Percentiles rank a stretch among this genome's conserved stretches.
Evolutionary conservation across 768 basidiomycete genomes (phyloP).

Genomic region (Leucosporidium creatinivorum): DNA sequence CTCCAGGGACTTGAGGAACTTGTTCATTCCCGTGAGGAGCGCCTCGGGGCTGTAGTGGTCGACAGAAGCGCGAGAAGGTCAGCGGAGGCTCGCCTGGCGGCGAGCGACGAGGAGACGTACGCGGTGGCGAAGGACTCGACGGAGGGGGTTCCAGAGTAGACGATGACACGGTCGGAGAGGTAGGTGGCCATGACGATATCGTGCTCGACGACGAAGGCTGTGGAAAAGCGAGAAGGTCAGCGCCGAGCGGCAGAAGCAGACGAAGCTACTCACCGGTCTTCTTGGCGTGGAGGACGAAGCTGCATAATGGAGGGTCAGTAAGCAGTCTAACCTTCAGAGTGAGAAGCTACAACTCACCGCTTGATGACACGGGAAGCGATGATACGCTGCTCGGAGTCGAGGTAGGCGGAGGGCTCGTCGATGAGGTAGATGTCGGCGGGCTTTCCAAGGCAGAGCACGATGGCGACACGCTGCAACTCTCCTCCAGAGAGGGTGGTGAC

Average conservation of each 20-base stretch:
- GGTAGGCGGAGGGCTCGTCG: constrained; percentile 85
- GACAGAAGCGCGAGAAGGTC: neutral
- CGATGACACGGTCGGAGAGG: constrained; percentile 93
- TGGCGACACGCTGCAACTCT: constrained; percentile 95
- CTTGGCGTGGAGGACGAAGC: constrained; percentile 91
- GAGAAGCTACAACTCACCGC: constrained; percentile 49
- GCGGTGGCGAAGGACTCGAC: constrained; percentile 80
- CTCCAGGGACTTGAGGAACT: constrained; percentile 87
- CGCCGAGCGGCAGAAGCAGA: too few relatives aligned
- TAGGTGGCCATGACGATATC: constrained; percentile 98
- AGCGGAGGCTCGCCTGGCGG: neutral
- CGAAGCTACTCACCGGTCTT: constrained; percentile 52
- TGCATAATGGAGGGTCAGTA: constrained; percentile 36
- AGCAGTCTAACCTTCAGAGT: too few relatives aligned
- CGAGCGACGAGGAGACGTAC: constrained; percentile 48
- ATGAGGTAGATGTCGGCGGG: constrained; percentile 75
- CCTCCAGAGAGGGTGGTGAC: constrained; percentile 98
- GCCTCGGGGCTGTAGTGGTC: constrained; percentile 67
- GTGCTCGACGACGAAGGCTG: constrained; percentile 96
- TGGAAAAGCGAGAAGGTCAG: too few relatives aligned
- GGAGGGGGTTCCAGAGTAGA: constrained; percentile 65
- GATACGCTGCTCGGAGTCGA: constrained; percentile 99
- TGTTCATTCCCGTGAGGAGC: constrained; percentile 93
- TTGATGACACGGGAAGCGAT: constrained; percentile 97
- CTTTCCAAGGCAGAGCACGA: constrained; percentile 79